Conservation (phyloP, 2,329 filamentous ascomycete species). For the Macrophomina phaseolina region DNA sequence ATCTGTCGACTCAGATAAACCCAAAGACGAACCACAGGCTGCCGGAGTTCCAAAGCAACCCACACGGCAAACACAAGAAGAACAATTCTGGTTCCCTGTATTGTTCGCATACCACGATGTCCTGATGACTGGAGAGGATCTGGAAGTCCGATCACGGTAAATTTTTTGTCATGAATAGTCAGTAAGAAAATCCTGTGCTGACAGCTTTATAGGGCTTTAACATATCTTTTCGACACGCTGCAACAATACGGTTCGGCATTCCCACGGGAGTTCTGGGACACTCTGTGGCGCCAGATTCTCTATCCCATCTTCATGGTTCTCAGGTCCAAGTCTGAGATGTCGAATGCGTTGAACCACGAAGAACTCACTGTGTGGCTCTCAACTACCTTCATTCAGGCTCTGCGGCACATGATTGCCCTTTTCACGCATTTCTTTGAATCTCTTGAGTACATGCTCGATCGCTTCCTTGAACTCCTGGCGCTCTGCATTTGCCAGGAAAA, state of each 20-base stretch:
- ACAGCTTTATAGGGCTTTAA: conserved; percentile 64
- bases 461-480: conserved; percentile 92
- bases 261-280: conserved; percentile 96
- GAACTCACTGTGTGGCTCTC: conserved; percentile 98
- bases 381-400: conserved; percentile 97
- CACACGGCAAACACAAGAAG: conserved; percentile 85
- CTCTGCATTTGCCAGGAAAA: conserved; percentile 99
- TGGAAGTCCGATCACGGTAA: conserved; percentile 80
- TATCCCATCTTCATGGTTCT: conserved; percentile 99
- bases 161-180: too few species aligned
- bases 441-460: conserved; percentile 95
- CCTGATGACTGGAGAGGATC: conserved; percentile 97
- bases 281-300: conserved; percentile 92
- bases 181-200: too few species aligned
- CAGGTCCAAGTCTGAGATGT: conserved; percentile 94
- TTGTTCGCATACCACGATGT: conserved; percentile 99
- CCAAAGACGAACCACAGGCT: conserved; percentile 54
- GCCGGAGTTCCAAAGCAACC: conserved; percentile 65
- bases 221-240: conserved; percentile 95
- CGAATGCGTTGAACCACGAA: conserved; percentile 92
- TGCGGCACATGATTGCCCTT: conserved; percentile 97
- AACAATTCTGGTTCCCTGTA: conserved; percentile 98
- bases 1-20: conserved; percentile 66
- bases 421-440: conserved; percentile 99
- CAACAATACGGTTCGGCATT: conserved; percentile 91